Evolutionary conservation across 2,329 filamentous ascomycete species (phyloP).

Genomic region (Dactylella cylindrospora): DNA sequence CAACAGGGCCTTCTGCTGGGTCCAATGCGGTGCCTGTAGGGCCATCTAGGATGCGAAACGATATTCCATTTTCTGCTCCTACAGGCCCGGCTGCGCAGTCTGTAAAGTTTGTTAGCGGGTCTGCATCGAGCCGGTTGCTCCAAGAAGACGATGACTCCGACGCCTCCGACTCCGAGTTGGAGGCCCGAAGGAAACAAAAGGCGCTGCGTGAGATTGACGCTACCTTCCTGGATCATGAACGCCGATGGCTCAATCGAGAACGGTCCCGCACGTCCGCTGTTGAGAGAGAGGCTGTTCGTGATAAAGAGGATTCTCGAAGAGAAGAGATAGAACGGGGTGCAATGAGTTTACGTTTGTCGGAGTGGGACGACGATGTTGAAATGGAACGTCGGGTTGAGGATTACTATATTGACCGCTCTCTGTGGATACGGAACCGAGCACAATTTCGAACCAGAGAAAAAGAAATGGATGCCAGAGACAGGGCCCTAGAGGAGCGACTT

Average conservation of each 20-base stretch:
- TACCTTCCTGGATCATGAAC: slow-evolving; percentile 78
- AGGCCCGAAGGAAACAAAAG: slow-evolving; percentile 70
- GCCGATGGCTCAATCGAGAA: slow-evolving; percentile 88
- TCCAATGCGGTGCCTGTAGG: slow-evolving; percentile 77
- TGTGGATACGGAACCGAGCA: slow-evolving; percentile 80
- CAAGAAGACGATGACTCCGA: slow-evolving; percentile 81
- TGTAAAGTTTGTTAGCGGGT: slow-evolving; percentile 72
- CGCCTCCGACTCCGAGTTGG: slow-evolving; percentile 82
- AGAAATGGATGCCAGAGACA: slow-evolving; percentile 77
- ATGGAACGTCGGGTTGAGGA: slow-evolving; percentile 68
- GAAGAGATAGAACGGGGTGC: slow-evolving; percentile 65
- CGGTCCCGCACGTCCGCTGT: slow-evolving; percentile 78
- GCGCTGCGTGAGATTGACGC: slow-evolving; percentile 76
- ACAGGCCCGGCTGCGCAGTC: slow-evolving; percentile 35
- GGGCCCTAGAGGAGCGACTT: slow-evolving; percentile 71
- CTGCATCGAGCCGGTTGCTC: slow-evolving; percentile 59
- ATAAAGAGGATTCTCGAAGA: slow-evolving; percentile 71
- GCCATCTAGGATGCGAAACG: slow-evolving; percentile 59
- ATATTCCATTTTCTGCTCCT: slow-evolving; percentile 28
- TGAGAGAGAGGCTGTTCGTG: slow-evolving; percentile 78
- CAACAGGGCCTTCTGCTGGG: slow-evolving; percentile 63
- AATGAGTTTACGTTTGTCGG: slow-evolving; percentile 69
- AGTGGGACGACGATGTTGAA: slow-evolving; percentile 92
- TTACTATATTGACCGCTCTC: slow-evolving; percentile 83
- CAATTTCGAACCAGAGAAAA: slow-evolving; percentile 72